Evolutionary conservation across 352 stramenopile genomes (phyloP).

Genomic region (Phytophthora lateralis): DNA sequence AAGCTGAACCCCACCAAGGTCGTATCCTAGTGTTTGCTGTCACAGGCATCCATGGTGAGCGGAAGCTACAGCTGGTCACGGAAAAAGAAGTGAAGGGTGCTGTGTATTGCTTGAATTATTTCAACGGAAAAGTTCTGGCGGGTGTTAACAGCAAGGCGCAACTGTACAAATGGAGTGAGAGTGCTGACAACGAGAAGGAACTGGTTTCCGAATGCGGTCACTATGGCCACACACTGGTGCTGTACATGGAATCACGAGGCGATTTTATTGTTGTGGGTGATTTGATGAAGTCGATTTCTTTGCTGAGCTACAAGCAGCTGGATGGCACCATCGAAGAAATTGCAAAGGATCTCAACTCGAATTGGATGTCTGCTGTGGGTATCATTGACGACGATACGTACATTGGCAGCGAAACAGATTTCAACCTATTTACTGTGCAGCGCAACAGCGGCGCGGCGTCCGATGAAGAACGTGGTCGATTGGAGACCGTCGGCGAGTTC

Average conservation of each 20-base stretch:
- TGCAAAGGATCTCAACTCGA: constrained; percentile 95
- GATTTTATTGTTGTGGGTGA: constrained; percentile 97
- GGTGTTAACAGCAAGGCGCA: constrained; percentile 96
- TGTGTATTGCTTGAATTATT: constrained; percentile 95
- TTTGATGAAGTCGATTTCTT: constrained; percentile 96
- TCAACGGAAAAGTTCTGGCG: constrained; percentile 93
- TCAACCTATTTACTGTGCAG: constrained; percentile 95
- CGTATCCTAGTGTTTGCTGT: constrained; percentile 95
- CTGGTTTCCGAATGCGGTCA: constrained; percentile 93
- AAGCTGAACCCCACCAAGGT: constrained; percentile 95
- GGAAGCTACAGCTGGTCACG: constrained; percentile 89
- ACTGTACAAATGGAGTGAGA: constrained; percentile 92
- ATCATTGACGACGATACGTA: constrained; percentile 96
- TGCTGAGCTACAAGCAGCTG: constrained; percentile 94
- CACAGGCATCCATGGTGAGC: constrained; percentile 76
- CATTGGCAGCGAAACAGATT: constrained; percentile 94
- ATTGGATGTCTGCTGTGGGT: constrained; percentile 95
- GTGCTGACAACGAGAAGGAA: constrained; percentile 90
- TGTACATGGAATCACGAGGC: constrained; percentile 94
- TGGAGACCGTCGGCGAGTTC: constrained; percentile 95
- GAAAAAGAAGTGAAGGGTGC: constrained; percentile 95
- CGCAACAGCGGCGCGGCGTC: constrained; percentile 92
- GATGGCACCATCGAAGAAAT: constrained; percentile 95
- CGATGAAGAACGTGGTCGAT: constrained; percentile 92
- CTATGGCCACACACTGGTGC: constrained; percentile 94